Conservation (phyloP, 2,329 filamentous ascomycete genomes). For the Monilinia fructicola region DNA sequence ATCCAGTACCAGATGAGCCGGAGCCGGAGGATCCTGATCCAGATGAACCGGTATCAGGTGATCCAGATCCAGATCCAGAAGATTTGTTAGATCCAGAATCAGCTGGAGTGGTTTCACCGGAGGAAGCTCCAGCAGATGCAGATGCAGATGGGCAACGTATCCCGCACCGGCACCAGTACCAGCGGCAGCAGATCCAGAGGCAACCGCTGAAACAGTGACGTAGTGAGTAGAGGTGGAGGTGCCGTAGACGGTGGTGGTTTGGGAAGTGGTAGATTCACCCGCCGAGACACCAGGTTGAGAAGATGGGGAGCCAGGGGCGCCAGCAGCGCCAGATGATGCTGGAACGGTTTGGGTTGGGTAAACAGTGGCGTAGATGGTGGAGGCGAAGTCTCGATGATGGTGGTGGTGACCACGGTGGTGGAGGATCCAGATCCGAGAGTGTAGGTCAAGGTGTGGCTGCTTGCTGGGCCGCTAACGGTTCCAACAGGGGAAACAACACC, state of each 20-base stretch:
- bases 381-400: slow-evolving; percentile 44
- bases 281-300: background rate
- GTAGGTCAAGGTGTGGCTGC: slow-evolving; percentile 42
- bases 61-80: background rate
- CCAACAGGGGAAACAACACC: slow-evolving; percentile 17
- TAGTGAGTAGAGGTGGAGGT: slow-evolving; percentile 32
- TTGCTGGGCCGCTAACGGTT: background rate
- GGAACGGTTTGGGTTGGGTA: slow-evolving; percentile 11
- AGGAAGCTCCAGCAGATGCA: slow-evolving; percentile 19
- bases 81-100: background rate
- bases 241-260: slow-evolving; percentile 28
- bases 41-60: background rate
- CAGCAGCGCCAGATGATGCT: slow-evolving; percentile 7
- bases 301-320: background rate
- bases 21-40: slow-evolving; percentile 13
- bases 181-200: too few relatives aligned
- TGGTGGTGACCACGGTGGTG: slow-evolving; percentile 48
- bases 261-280: slow-evolving; percentile 15
- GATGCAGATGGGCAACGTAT: background rate
- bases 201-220: slow-evolving; percentile 29
- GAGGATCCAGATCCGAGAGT: slow-evolving; percentile 44
- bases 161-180: background rate
- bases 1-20: slow-evolving; percentile 21
- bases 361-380: slow-evolving; percentile 34
- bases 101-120: background rate